Evolutionary conservation across 345 rosid genomes (phyloP).

Genomic region (Aethionema arabicum): DNA sequence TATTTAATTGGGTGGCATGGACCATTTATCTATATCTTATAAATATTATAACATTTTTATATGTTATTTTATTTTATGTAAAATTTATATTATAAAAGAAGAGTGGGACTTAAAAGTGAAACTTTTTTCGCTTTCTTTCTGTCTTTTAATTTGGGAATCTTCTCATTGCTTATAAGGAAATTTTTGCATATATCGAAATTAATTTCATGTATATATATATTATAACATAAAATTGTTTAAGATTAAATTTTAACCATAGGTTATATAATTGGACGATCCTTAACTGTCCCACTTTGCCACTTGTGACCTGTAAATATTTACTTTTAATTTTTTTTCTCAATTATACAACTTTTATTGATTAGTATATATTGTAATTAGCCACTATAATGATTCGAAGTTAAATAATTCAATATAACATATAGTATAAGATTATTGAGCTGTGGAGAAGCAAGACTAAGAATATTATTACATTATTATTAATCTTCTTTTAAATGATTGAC

Average conservation of each 20-base stretch:
- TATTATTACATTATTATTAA: slow-evolving; percentile 25
- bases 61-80: slow-evolving; percentile 10
- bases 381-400: slow-evolving; percentile 16
- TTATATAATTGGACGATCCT: slow-evolving; percentile 21
- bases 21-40: slow-evolving; percentile 35
- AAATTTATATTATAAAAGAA: slow-evolving; percentile 22
- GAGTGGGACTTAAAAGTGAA: slow-evolving; percentile 35
- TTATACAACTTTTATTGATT: slow-evolving; percentile 6
- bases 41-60: slow-evolving; percentile 27
- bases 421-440: slow-evolving; percentile 31
- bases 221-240: neutral
- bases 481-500: slow-evolving; percentile 35
- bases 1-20: slow-evolving; percentile 39
- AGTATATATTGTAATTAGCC: neutral
- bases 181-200: slow-evolving; percentile 12
- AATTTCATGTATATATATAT: slow-evolving; percentile 6
- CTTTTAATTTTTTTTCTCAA: neutral
- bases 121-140: slow-evolving; percentile 35
- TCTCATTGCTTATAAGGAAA: slow-evolving; percentile 37
- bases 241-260: neutral
- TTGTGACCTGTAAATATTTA: slow-evolving; percentile 19
- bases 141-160: slow-evolving; percentile 41
- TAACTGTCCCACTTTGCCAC: slow-evolving; percentile 32
- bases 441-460: slow-evolving; percentile 34
- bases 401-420: slow-evolving; percentile 2